Conservation (phyloP, 148 eudicot species). For the Heliosperma pusillum region DNA sequence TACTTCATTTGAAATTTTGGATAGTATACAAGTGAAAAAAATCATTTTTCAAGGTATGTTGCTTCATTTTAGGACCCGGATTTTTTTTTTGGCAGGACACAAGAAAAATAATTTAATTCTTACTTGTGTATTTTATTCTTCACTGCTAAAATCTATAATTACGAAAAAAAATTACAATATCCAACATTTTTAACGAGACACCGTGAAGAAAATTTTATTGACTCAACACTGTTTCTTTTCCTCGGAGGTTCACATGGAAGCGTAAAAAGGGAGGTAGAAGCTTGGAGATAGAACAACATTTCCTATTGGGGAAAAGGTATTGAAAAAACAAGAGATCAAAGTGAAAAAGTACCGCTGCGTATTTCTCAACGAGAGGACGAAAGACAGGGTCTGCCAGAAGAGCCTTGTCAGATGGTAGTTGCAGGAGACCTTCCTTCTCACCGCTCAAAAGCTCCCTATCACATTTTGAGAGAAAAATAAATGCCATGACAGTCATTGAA, state of each 20-base stretch:
- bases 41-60: too few relatives aligned
- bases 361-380: conserved; percentile 88
- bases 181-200: too few relatives aligned
- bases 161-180: too few relatives aligned
- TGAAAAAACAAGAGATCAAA: not conserved
- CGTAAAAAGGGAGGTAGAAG: not conserved
- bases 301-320: not conserved
- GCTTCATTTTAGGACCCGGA: too few relatives aligned
- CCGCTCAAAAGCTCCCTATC: conserved; percentile 77
- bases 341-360: conserved; percentile 59
- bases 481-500: not conserved
- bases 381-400: conserved; percentile 68
- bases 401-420: conserved; percentile 87
- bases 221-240: too few relatives aligned
- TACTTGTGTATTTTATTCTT: too few relatives aligned
- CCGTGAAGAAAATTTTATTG: too few relatives aligned
- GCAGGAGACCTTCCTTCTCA: conserved; percentile 92
- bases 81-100: too few relatives aligned
- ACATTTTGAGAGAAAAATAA: not conserved
- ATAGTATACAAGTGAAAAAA: too few relatives aligned
- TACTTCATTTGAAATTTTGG: too few relatives aligned
- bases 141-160: too few relatives aligned
- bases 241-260: not conserved
- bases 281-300: not conserved
- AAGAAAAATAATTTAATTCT: too few relatives aligned